These are phyloP conservation scores for Trebouxia sp. DNA, from an alignment of 139 green algal genomes.

Conservation along the genomic window DNA sequence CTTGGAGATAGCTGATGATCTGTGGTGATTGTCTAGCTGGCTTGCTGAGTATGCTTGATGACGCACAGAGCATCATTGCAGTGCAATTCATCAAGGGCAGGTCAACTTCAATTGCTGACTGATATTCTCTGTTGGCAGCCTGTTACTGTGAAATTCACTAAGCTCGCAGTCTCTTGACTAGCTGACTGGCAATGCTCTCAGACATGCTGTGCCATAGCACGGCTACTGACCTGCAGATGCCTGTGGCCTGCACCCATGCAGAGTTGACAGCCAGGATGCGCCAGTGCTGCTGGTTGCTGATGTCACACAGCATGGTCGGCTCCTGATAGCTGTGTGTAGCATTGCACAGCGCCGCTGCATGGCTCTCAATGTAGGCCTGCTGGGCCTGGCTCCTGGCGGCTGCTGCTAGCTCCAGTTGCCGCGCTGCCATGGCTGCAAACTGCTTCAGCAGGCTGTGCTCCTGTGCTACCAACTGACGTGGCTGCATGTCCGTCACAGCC, in stretches of 20 bases:
- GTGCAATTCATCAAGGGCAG: too few species aligned
- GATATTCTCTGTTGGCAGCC: too few species aligned
- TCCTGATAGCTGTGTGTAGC: conserved; percentile 73
- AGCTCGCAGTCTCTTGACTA: too few species aligned
- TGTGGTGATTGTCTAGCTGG: too few species aligned
- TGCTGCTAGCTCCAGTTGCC: conserved; percentile 79
- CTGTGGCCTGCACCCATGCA: conserved; percentile 53
- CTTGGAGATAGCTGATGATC: too few species aligned
- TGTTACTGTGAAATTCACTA: too few species aligned
- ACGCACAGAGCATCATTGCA: too few species aligned
- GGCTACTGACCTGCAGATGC: not conserved
- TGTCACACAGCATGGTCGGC: conserved; percentile 69
- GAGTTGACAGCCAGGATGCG: conserved; percentile 78
- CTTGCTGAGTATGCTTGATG: too few species aligned
- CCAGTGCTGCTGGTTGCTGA: conserved; percentile 57
- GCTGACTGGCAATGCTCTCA: too few species aligned
- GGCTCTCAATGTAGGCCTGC: not conserved
- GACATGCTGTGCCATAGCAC: not conserved
- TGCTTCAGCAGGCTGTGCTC: conserved; percentile 75
- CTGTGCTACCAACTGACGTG: conserved; percentile 67
- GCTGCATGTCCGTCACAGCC: conserved; percentile 54
- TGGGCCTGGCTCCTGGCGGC: not conserved
- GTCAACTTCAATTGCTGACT: too few species aligned
- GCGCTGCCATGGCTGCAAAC: conserved; percentile 80
- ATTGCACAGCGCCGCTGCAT: conserved; percentile 47